phyloP scores from a whole-genome alignment of 2,329 filamentous ascomycete species.

The Pyricularia sp. region DNA sequence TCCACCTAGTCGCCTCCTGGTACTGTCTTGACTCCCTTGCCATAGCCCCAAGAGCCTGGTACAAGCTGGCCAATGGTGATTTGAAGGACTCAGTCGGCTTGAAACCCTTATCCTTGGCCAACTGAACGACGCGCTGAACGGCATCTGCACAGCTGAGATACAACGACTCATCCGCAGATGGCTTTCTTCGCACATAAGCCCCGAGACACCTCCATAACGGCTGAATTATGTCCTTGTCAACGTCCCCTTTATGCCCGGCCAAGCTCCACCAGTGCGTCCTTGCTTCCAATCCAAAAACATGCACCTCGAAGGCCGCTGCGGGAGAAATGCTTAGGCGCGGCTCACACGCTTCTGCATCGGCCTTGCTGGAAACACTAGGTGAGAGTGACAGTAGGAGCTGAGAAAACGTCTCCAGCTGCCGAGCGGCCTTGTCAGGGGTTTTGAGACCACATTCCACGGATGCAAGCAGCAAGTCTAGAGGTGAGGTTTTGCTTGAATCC shows the following conservation, averaged over 20 bases:
- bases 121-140: conserved; percentile 26
- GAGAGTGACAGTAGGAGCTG: conserved; percentile 56
- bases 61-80: conserved; percentile 35
- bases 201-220: conserved; percentile 55
- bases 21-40: conserved; percentile 36
- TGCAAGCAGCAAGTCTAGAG: conserved; percentile 43
- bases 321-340: conserved; percentile 46
- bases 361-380: conserved; percentile 55
- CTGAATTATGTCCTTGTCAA: conserved; percentile 55
- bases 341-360: conserved; percentile 48
- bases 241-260: conserved; percentile 47
- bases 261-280: conserved; percentile 59
- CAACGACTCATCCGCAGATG: conserved; percentile 20
- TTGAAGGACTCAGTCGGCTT: conserved; percentile 21
- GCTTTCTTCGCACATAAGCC: conserved; percentile 47
- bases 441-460: conserved; percentile 17
- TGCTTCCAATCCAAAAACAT: conserved; percentile 51
- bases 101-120: conserved; percentile 22
- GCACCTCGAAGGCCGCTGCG: conserved; percentile 49
- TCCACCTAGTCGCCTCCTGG: conserved; percentile 48
- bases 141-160: conserved; percentile 29
- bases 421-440: conserved; percentile 47
- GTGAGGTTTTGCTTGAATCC: conserved; percentile 44
- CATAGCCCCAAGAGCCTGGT: conserved; percentile 37
- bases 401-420: conserved; percentile 58